Percentiles rank a stretch among this genome's conserved stretches.
These are phyloP conservation scores for Neurospora sp. DNA, from an alignment of 495 filamentous ascomycete genomes.

Conservation along the genomic window DNA sequence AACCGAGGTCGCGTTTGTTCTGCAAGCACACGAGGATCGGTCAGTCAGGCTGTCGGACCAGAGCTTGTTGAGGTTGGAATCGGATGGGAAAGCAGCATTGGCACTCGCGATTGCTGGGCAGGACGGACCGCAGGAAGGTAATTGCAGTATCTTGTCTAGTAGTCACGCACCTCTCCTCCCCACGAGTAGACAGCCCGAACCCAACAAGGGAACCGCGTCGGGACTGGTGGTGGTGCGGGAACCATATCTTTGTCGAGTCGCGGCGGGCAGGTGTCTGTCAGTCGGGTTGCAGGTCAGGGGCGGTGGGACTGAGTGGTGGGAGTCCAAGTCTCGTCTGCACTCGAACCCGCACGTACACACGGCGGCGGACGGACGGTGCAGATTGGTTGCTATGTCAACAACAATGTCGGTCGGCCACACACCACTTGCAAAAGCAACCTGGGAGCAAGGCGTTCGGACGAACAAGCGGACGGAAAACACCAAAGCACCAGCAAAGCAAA, in stretches of 20 bases:
- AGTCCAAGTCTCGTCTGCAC: neutral
- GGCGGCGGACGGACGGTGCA: neutral
- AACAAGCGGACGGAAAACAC: neutral
- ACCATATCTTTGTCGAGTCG: constrained; percentile 21
- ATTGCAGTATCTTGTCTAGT: neutral
- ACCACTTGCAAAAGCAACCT: neutral
- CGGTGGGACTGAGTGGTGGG: neutral
- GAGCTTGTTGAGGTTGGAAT: neutral
- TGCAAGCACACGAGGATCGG: constrained; percentile 15
- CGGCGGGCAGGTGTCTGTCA: neutral
- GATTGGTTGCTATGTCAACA: neutral
- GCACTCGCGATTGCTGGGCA: constrained; percentile 1
- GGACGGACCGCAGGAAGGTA: neutral
- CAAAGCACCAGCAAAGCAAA: neutral
- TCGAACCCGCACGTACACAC: neutral
- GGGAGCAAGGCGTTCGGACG: neutral
- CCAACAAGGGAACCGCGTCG: constrained; percentile 89
- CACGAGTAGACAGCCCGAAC: constrained; percentile 91
- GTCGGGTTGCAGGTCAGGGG: neutral
- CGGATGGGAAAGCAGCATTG: constrained; percentile 1
- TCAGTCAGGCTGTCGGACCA: constrained; percentile 1
- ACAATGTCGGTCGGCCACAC: neutral
- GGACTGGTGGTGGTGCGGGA: constrained; percentile 53
- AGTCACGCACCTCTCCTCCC: constrained; percentile 69
- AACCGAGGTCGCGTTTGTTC: constrained; percentile 87